Evolutionary conservation across 2,329 filamentous ascomycete species (phyloP), one percentile per base, ranked within the genome.

Genomic region (Madurella mycetomatis): DNA sequence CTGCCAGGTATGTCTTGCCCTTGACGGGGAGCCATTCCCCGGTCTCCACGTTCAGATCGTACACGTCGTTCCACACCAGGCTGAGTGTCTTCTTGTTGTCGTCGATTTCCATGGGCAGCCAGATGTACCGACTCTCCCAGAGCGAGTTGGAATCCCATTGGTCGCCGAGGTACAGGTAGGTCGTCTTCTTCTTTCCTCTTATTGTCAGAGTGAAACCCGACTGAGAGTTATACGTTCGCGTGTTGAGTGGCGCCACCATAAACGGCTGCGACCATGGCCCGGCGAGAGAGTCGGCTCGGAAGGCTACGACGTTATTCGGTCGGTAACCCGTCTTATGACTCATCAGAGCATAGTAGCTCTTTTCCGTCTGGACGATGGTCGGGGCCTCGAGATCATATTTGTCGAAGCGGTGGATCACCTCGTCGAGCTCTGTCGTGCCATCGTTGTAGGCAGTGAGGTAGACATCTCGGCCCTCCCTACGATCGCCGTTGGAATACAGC

Each of bases 301-400:
- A 81, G 1, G 77, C 77, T 5, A 83, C 78, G 1, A 82, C 79
- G 49, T 82, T 81, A 51, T 82, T 82, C 0, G 80, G 79, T 9
- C 79, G 70, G 48, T 83, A 83, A 1, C 80, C 79, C 0, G 79
- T 83, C 68, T 82, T 83, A 57, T 82, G 79, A 59, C 76, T 80
- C 79, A 82, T 82, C 12, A 83, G 63, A 0, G 78, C 78, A 56
- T 78, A 82, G 62, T 83, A 83, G 58, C 76, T 79, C 49, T 71
- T 70, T 32, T 82, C 78, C 0, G 79, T 82, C 64, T 82, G 78
- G 9, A 82, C 69, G 47, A 82, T 82, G 0, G 75, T 77, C 0
- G 79, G 80, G 0, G 78, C 80, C 61, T 83, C 80, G 1, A 82
- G 71, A 60, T 82, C 80, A 60, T 71, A 82, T 60, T 83, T 82